Conservation (phyloP, 1,284 basidiomycete species). For the Exobasidium rhododendri region DNA sequence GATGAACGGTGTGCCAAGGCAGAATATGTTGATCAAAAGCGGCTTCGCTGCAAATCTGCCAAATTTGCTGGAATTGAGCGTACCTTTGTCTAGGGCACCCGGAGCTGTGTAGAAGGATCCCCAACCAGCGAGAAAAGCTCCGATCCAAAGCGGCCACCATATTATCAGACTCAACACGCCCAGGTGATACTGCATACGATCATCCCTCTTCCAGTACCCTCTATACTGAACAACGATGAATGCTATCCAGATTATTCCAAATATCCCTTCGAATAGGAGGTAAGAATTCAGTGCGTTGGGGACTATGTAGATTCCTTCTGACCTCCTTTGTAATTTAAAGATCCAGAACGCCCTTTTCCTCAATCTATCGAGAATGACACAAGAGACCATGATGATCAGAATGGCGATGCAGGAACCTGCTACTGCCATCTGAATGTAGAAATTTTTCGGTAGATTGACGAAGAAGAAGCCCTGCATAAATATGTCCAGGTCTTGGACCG, state of each 20-base stretch:
- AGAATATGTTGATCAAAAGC: slow-evolving; percentile 32
- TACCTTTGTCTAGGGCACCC: slow-evolving; percentile 34
- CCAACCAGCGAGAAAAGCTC: slow-evolving; percentile 37
- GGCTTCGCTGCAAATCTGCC: slow-evolving; percentile 27
- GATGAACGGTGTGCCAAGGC: slow-evolving; percentile 32
- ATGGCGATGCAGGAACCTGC: neutral
- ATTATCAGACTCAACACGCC: slow-evolving; percentile 27
- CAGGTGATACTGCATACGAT: slow-evolving; percentile 6
- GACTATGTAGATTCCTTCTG: slow-evolving; percentile 16
- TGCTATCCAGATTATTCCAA: slow-evolving; percentile 20
- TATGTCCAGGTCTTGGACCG: slow-evolving; percentile 21
- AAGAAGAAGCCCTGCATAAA: slow-evolving; percentile 22
- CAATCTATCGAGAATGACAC: neutral
- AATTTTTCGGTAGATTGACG: slow-evolving; percentile 1
- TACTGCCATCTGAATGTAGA: slow-evolving; percentile 11
- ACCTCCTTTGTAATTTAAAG: slow-evolving; percentile 8
- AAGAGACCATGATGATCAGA: neutral
- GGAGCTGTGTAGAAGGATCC: slow-evolving; percentile 44
- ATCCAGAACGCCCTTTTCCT: slow-evolving; percentile 14
- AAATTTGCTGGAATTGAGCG: slow-evolving; percentile 17
- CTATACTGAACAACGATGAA: slow-evolving; percentile 25
- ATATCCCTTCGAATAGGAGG: slow-evolving; percentile 11
- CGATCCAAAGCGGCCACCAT: slow-evolving; percentile 21
- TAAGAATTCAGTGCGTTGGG: slow-evolving; percentile 41
- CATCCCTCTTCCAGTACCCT: neutral